Evolutionary conservation across 148 eudicot species (phyloP), one percentile per base, ranked within the genome.

Genomic region (Gaultheria prostrata): DNA sequence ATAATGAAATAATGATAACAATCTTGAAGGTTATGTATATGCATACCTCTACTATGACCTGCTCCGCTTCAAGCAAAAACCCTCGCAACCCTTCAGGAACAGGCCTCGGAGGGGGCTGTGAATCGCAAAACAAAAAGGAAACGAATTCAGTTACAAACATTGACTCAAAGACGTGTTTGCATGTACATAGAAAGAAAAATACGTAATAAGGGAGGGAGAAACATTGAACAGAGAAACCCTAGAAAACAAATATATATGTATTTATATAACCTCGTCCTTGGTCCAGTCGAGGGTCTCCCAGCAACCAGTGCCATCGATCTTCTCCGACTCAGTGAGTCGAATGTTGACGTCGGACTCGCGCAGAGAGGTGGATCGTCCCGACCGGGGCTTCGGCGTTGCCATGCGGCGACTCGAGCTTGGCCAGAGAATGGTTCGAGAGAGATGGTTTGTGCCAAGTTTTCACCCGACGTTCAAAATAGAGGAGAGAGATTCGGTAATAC

Each of bases 211-310:
- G 11, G 80, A 3, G 6, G 11, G 80, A 21, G 80, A 72, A 71
- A 4, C 33, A 26, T 20, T 11, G 53, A 76, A 77, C 28, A 26
- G 2, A 8, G 53, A 45, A 85, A 48, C 77, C 59, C 63, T 67
- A 82, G 20, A 78, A 32, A 26, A 33, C 9, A 24, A 79, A 59
- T 2, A n/a, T n/a, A 61, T 61, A 21, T 8, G 28, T 26, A 59
- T 59, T 2, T 8, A 8, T 56, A 82, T 26, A 54, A 95, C 98
- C 86, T 95, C 98, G 54, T 90, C 87, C 73, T 93, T 91, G 85
- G 93, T 95, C 98, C 98, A 95, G 88, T 95, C 98, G 82, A 93
- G 84, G 83, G 94, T 91, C 77, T 92, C 93, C 97, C 95, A 95
- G 79, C 94, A 90, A 54, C 94, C 93, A 46, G 95, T 83, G 84